These are phyloP conservation scores for Tolypocladium capitatum DNA, from an alignment of 2,329 filamentous ascomycete genomes.

Conservation along the genomic window DNA sequence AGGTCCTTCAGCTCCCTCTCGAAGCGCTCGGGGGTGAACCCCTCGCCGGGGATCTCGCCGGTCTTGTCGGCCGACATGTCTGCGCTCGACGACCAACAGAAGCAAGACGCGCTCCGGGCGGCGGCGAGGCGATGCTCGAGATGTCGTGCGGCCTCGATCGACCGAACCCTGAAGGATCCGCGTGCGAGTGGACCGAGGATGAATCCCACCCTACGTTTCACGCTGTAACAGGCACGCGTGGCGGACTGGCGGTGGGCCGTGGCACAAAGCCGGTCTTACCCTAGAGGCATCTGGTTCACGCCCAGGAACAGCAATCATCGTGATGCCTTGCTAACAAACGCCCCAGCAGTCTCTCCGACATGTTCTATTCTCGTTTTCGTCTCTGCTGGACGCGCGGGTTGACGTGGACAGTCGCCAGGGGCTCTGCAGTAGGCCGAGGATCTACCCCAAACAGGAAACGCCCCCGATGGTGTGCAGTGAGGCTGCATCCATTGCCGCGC, in stretches of 20 bases:
- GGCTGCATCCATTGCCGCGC: background rate
- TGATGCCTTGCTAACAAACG: no score
- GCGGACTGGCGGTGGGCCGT: background rate
- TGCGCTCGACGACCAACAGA: background rate
- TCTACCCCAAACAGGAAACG: background rate
- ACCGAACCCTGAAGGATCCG: background rate
- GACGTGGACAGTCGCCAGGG: background rate
- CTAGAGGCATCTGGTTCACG: background rate
- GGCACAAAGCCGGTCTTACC: no score
- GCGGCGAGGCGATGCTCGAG: background rate
- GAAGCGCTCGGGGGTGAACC: constrained; percentile 37
- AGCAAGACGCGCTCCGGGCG: background rate
- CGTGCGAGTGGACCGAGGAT: background rate
- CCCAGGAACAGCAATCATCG: background rate
- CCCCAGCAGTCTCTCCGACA: no score
- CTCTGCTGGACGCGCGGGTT: no score
- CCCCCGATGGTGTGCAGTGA: background rate
- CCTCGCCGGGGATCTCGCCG: constrained; percentile 8
- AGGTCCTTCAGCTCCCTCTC: constrained; percentile 40
- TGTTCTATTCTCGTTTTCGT: no score
- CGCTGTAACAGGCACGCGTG: background rate
- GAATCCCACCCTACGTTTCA: background rate
- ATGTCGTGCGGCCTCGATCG: background rate
- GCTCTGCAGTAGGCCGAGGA: background rate
- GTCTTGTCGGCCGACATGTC: background rate